These are phyloP conservation scores for Dothideomycetes sp. DNA, from an alignment of 2,329 filamentous ascomycete genomes.

Conservation along the genomic window DNA sequence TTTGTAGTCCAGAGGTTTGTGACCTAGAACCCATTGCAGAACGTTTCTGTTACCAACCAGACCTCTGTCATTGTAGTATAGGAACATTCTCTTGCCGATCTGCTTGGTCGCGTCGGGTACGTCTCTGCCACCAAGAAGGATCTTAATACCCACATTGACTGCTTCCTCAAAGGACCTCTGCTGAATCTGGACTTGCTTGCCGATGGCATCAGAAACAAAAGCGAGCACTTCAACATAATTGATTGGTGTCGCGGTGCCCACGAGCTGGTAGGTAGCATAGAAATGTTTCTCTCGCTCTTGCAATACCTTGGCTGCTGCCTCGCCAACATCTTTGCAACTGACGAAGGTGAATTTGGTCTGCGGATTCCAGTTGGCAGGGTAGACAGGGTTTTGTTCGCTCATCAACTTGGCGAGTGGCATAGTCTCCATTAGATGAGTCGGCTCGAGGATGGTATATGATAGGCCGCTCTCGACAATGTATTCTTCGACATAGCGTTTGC, in stretches of 20 bases:
- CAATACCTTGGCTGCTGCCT: slow-evolving; percentile 15
- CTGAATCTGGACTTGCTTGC: slow-evolving; percentile 16
- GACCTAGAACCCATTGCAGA: slow-evolving; percentile 13
- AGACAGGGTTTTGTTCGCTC: slow-evolving; percentile 14
- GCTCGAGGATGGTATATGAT: slow-evolving; percentile 25
- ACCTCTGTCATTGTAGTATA: slow-evolving; percentile 14
- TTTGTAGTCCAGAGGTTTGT: slow-evolving; percentile 9
- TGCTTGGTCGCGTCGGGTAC: slow-evolving; percentile 7
- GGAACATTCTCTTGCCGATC: slow-evolving; percentile 10
- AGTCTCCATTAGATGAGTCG: slow-evolving; percentile 24
- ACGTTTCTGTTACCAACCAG: slow-evolving; percentile 14
- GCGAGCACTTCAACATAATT: slow-evolving; percentile 13
- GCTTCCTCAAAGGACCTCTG: slow-evolving; percentile 13
- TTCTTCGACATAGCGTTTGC: slow-evolving; percentile 25
- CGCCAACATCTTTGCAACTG: slow-evolving; percentile 17
- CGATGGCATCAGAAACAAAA: slow-evolving; percentile 14
- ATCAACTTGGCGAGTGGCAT: slow-evolving; percentile 15
- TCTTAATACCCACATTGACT: slow-evolving; percentile 9
- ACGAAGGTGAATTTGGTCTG: slow-evolving; percentile 16
- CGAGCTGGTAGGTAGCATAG: slow-evolving; percentile 19
- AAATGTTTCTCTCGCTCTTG: slow-evolving; percentile 17
- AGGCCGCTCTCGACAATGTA: slow-evolving; percentile 23
- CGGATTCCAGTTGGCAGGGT: slow-evolving; percentile 14
- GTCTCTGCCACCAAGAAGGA: slow-evolving; percentile 7
- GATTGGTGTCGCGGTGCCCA: slow-evolving; percentile 11